These are phyloP conservation scores for Puccinia novopanici DNA, from an alignment of 1,284 basidiomycete genomes.

Conservation along the genomic window DNA sequence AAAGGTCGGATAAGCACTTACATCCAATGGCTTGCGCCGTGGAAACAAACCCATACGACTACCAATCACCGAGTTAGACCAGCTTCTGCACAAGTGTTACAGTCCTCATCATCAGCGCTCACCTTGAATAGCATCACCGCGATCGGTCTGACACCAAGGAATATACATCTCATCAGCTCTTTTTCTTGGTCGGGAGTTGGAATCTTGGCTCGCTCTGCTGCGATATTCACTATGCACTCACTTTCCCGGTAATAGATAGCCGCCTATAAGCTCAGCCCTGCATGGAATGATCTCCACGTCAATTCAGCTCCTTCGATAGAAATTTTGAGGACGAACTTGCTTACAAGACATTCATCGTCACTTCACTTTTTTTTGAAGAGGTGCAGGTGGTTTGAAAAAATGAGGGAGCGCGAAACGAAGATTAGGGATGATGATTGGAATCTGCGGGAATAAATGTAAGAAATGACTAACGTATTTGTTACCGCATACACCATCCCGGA, in stretches of 20 bases:
- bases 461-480: slow-evolving; percentile 41
- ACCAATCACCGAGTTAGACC: neutral
- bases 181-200: neutral
- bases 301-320: neutral
- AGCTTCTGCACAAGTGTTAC: neutral
- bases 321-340: neutral
- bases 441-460: neutral
- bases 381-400: no score
- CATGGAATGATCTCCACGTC: neutral
- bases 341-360: slow-evolving; percentile 46
- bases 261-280: slow-evolving; percentile 45
- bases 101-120: neutral
- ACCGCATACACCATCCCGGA: slow-evolving; percentile 48
- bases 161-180: neutral
- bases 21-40: slow-evolving; percentile 46
- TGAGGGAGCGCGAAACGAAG: neutral
- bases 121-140: slow-evolving; percentile 50
- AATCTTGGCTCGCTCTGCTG: no score
- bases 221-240: no score
- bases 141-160: slow-evolving; percentile 28
- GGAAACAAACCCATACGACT: slow-evolving; percentile 49
- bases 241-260: slow-evolving; percentile 45
- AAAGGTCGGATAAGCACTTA: neutral
- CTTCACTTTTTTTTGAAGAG: slow-evolving; percentile 31
- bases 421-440: neutral